A percentile compares a stretch with the other conserved stretches of the same genome.
Conservation (phyloP, 2,329 filamentous ascomycete genomes). For the Eurotiales sp. region DNA sequence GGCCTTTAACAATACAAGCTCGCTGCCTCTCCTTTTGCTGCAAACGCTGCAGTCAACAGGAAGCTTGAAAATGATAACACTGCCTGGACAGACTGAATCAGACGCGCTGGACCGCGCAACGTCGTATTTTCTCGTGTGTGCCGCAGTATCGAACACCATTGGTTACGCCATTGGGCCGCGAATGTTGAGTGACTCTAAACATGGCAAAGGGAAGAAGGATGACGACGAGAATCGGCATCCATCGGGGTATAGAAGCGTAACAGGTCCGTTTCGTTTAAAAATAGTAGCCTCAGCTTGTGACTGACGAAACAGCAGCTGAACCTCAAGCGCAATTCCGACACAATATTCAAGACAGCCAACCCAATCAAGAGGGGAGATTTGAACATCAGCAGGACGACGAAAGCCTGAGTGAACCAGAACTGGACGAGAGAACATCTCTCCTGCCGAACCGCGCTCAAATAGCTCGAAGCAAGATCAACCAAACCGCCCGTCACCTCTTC, state of each 20-base stretch:
- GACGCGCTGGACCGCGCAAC: constrained; percentile 57
- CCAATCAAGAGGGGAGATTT: too few relatives aligned
- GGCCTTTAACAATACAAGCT: constrained; percentile 57
- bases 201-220: constrained; percentile 21
- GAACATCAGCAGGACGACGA: constrained; percentile 11
- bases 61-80: constrained; percentile 50
- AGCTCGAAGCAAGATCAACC: constrained; percentile 20
- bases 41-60: constrained; percentile 54
- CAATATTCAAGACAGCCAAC: neutral
- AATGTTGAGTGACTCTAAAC: constrained; percentile 49
- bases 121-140: constrained; percentile 63
- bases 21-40: constrained; percentile 50
- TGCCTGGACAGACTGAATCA: constrained; percentile 39
- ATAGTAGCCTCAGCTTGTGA: neutral
- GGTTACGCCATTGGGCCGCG: constrained; percentile 62
- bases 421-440: constrained; percentile 50
- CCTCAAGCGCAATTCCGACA: constrained; percentile 6
- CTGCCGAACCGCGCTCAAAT: constrained; percentile 38
- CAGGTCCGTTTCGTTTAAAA: neutral
- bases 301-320: neutral
- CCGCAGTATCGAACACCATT: constrained; percentile 60
- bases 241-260: neutral
- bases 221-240: constrained; percentile 22
- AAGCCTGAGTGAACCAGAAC: constrained; percentile 18
- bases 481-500: constrained; percentile 24